Evolutionary conservation across 2,329 filamentous ascomycete species (phyloP).

Genomic region (Raffaelea arxii): DNA sequence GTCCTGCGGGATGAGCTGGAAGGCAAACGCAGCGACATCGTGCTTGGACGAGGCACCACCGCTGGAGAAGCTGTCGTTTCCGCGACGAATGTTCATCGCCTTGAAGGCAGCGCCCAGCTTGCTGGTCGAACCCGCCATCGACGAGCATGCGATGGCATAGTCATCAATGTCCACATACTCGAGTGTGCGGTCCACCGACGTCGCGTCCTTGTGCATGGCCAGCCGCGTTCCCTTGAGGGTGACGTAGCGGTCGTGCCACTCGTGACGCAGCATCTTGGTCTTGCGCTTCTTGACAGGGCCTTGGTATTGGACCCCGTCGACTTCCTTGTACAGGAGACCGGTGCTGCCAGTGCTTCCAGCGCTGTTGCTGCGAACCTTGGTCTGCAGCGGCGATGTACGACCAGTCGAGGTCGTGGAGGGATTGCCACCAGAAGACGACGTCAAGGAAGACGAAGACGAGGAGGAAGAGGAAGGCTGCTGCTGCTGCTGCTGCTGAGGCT

Average conservation of each 20-base stretch:
- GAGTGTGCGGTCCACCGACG: constrained; percentile 45
- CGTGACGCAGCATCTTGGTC: constrained; percentile 78
- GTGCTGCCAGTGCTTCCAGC: constrained; percentile 15
- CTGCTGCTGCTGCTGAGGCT: not conserved
- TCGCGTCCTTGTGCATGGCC: constrained; percentile 62
- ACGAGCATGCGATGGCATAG: constrained; percentile 79
- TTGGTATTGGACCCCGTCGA: constrained; percentile 55
- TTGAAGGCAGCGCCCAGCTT: constrained; percentile 87
- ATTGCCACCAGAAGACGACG: constrained; percentile 13
- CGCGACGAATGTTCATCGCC: constrained; percentile 55
- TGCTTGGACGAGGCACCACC: constrained; percentile 21
- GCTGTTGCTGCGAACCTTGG: constrained; percentile 6
- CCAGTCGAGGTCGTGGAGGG: constrained; percentile 15
- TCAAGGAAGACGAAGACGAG: constrained; percentile 10
- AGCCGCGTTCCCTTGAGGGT: constrained; percentile 68
- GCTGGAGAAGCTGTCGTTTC: constrained; percentile 33
- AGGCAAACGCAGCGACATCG: constrained; percentile 63
- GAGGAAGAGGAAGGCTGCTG: constrained; percentile 2
- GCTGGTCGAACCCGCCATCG: constrained; percentile 59
- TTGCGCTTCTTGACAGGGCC: constrained; percentile 94
- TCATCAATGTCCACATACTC: constrained; percentile 82
- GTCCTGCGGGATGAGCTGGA: constrained; percentile 72
- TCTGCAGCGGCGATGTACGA: constrained; percentile 14
- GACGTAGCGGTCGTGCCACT: constrained; percentile 90
- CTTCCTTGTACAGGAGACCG: constrained; percentile 20